These are phyloP conservation scores for Fistulifera pelliculosa DNA, from an alignment of 108 stramenopile genomes.

Conservation along the genomic window DNA sequence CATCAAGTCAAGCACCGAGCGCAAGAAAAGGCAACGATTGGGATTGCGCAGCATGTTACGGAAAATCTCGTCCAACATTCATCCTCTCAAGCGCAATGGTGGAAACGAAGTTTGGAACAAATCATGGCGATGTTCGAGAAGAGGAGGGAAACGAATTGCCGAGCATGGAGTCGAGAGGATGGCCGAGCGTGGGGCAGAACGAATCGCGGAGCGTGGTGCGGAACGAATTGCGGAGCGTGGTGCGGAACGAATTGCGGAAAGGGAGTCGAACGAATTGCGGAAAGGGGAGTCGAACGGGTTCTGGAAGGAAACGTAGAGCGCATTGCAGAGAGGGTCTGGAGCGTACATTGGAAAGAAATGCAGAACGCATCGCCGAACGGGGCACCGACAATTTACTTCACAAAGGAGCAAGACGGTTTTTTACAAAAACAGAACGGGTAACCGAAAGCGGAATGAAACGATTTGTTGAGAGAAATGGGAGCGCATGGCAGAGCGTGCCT, in stretches of 20 bases:
- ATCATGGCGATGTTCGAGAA: background rate
- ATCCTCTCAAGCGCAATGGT: background rate
- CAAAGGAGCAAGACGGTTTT: background rate
- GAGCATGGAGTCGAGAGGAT: slow-evolving; percentile 7
- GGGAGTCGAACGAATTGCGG: slow-evolving; percentile 9
- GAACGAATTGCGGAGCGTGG: slow-evolving; percentile 4
- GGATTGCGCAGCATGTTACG: slow-evolving; percentile 5
- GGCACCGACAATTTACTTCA: background rate
- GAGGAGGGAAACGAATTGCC: background rate
- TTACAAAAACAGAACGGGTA: background rate
- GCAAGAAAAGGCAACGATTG: slow-evolving; percentile 8
- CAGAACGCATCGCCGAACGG: slow-evolving; percentile 7
- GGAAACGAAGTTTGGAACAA: too few relatives aligned
- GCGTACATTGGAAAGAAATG: background rate
- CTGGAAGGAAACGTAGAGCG: slow-evolving; percentile 4
- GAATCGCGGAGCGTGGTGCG: background rate
- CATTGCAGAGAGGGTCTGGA: background rate
- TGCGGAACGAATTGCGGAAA: slow-evolving; percentile 8
- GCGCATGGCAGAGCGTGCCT: background rate
- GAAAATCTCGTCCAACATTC: background rate
- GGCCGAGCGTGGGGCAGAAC: slow-evolving; percentile 2
- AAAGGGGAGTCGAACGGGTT: slow-evolving; percentile 1
- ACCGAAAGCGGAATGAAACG: slow-evolving; percentile 5
- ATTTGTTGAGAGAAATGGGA: slow-evolving; percentile 1
- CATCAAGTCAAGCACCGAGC: slow-evolving; percentile 15